A percentile compares a stretch with the other conserved stretches of the same genome.
Evolutionary conservation across 2,329 filamentous ascomycete species (phyloP).

Genomic region (Hypoxylon sp.): DNA sequence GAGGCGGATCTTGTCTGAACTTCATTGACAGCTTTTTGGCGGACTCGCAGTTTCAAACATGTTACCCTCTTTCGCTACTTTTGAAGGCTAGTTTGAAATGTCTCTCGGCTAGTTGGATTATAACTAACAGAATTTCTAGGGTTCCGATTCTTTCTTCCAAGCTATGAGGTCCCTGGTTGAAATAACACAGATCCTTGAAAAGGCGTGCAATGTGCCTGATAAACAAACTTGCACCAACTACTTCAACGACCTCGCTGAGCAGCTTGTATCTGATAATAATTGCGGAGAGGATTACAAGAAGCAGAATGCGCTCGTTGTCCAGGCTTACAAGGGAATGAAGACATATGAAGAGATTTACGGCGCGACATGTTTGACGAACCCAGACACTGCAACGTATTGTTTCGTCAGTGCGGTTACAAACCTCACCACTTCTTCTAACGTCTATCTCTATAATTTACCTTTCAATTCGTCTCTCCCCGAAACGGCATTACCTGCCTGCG

Average conservation of each 20-base stretch:
- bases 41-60: slow-evolving; percentile 77
- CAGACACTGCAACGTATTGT: slow-evolving; percentile 77
- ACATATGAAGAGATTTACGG: slow-evolving; percentile 85
- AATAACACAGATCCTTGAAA: slow-evolving; percentile 84
- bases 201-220: slow-evolving; percentile 77
- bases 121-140: slow-evolving; percentile 64
- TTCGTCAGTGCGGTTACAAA: slow-evolving; percentile 91
- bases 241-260: slow-evolving; percentile 74
- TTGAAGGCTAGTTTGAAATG: slow-evolving; percentile 72
- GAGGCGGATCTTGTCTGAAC: slow-evolving; percentile 67
- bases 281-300: slow-evolving; percentile 80
- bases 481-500: slow-evolving; percentile 80
- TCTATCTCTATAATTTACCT: slow-evolving; percentile 88
- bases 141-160: slow-evolving; percentile 87
- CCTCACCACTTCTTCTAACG: slow-evolving; percentile 75
- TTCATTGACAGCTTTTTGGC: slow-evolving; percentile 79
- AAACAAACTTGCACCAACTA: slow-evolving; percentile 74
- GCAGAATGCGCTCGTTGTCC: slow-evolving; percentile 77
- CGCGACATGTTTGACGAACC: slow-evolving; percentile 83
- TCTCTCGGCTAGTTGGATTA: not conserved
- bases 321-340: slow-evolving; percentile 81
- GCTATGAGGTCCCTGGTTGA: slow-evolving; percentile 78
- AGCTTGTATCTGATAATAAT: slow-evolving; percentile 73
- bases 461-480: slow-evolving; percentile 80
- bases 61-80: slow-evolving; percentile 87